Evolutionary conservation across 2,329 filamentous ascomycete genomes (phyloP), one percentile per base, ranked within the genome.

Genomic region (Ophiocordyceps camponoti-leonardi): DNA sequence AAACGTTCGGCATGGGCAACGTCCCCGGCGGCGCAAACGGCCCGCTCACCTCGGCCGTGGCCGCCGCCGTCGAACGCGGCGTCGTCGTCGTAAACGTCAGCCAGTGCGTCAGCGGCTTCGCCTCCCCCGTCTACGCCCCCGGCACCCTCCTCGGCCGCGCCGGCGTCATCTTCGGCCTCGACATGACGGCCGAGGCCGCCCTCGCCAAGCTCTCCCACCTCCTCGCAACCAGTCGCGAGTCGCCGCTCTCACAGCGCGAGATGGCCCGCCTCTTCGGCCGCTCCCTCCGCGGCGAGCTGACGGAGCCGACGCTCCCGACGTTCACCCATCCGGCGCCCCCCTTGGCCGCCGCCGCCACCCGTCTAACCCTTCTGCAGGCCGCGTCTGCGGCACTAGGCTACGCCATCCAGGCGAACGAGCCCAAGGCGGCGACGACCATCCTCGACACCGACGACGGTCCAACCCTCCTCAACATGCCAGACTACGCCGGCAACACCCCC

Each of bases 1-100:
- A 94, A 65, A 94, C 87, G 0, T 94, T 94, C 61, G 88, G 88
- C 48, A 87, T 92, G 59, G 88, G 88, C 47, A 95, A 94, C 63
- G 83, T 88, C 12, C 88, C 88, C 3, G 83, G 82, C 37, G 86
- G 86, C 28, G 73, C 80, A 43, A 84, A 92, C 57, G 84, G 84
- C 46, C 79, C 77, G 44, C 73, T 94, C 59, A 87, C 83, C 16
- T 78, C 78, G 46, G 83, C 90, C 43, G 78, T 94, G 54, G 73
- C 77, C 18, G 75, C 79, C 41, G 87, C 85, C 20, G 85, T 94
- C 39, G 69, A 80, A 56, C 76, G 86, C 48, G 87, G 86, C 35
- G 80, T 92, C 51, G 78, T 92, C 48, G 81, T 95, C 48, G 85
- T 94, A 52, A 94, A 93, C 58, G 81, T 95, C 49, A 93, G 85